These are phyloP conservation scores for Yarrowia sp. DNA, from an alignment of 805 yeast species.

Conservation along the genomic window DNA sequence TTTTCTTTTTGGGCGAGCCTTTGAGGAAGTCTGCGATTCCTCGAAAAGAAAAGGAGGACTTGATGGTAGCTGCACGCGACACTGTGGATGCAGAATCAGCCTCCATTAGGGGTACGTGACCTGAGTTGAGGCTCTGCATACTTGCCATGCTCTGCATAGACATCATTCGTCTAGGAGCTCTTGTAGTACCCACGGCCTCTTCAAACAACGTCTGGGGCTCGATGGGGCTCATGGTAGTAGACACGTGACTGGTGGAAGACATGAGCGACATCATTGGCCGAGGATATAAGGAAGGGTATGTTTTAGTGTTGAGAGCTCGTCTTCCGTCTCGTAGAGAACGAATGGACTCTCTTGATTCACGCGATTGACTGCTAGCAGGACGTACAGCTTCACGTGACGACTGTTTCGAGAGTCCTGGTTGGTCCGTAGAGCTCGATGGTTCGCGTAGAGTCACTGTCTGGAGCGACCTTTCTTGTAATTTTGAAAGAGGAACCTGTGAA, in stretches of 20 bases:
- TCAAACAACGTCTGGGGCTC: slow-evolving; percentile 16
- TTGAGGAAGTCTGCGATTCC: slow-evolving; percentile 10
- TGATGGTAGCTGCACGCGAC: slow-evolving; percentile 11
- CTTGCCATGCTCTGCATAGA: background rate
- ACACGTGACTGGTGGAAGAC: slow-evolving; percentile 6
- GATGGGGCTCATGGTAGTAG: slow-evolving; percentile 2
- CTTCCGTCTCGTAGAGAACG: background rate
- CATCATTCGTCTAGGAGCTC: slow-evolving; percentile 3
- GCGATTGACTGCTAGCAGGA: background rate
- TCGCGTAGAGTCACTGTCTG: background rate
- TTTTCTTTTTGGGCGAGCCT: slow-evolving; percentile 9
- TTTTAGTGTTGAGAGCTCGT: slow-evolving; percentile 12
- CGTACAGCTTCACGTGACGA: background rate
- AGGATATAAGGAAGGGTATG: background rate
- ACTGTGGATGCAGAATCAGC: slow-evolving; percentile 1
- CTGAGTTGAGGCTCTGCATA: background rate
- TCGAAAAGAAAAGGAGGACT: background rate
- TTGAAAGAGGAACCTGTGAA: background rate
- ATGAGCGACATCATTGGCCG: slow-evolving; percentile 5
- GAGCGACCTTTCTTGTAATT: background rate
- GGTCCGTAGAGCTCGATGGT: background rate
- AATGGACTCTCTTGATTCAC: background rate
- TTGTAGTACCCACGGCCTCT: background rate
- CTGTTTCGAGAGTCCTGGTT: background rate
- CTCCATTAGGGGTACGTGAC: slow-evolving; percentile 6